A percentile compares a stretch with the other conserved stretches of the same genome.
phyloP scores from a whole-genome alignment of 2,329 filamentous ascomycete genomes.

The Fusarium circinatum region DNA sequence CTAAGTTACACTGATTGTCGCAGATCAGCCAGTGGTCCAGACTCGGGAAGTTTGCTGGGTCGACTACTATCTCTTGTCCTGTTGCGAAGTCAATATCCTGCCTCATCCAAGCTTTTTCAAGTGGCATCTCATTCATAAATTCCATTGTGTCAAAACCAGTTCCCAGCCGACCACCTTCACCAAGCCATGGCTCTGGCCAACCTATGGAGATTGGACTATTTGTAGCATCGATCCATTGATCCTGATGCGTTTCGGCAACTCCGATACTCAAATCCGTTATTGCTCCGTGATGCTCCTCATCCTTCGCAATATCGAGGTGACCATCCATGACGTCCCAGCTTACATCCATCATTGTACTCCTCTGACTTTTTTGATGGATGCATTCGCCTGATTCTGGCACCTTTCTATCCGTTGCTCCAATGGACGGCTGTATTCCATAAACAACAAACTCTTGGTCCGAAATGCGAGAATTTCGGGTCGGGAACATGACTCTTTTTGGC shows the following conservation, averaged over 20 bases:
- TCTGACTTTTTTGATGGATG: background rate
- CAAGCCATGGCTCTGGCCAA: background rate
- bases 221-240: background rate
- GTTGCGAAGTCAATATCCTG: background rate
- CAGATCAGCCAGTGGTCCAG: conserved; percentile 34
- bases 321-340: conserved; percentile 16
- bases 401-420: background rate
- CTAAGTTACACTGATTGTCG: background rate
- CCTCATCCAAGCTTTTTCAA: background rate
- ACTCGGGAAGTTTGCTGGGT: conserved; percentile 21
- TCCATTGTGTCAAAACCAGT: background rate
- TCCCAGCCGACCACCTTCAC: background rate
- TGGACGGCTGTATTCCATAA: background rate
- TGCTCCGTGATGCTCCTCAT: background rate
- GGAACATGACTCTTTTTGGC: background rate
- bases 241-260: background rate
- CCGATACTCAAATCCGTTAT: background rate
- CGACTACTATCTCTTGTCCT: background rate
- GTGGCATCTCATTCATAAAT: background rate
- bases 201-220: background rate
- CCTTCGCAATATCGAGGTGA: background rate
- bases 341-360: conserved; percentile 6
- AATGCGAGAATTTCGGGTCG: background rate
- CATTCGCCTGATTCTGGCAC: background rate
- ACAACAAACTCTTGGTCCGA: background rate